Evolutionary conservation across 805 yeast genomes (phyloP), one percentile per base, ranked within the genome.

Genomic region (Kluyveromyces dobzhanskii): DNA sequence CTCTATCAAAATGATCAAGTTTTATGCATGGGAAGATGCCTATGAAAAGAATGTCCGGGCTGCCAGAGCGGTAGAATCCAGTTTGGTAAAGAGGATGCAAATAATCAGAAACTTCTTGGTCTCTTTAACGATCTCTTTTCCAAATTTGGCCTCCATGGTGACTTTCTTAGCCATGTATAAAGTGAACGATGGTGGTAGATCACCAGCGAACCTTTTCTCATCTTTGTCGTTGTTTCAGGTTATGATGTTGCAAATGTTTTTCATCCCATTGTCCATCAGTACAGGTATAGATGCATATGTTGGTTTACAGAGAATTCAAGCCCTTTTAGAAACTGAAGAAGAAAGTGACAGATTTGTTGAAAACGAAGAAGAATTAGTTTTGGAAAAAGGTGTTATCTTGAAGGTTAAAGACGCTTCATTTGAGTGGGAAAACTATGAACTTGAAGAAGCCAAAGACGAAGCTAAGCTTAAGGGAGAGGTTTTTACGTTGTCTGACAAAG

Each of bases 1-100:
- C 53, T 77, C 82, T 47, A 74, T 88, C 70, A 85, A 83, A 53
- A 72, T 81, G 65, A 84, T 88, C 58, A 88, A 88, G 64, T 83
- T 73, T 57, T 88, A 87, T 57, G 84, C 94, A 1, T 88, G 96
- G 96, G 97, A 88, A 61, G 69, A 68, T 24, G 87, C 96, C 1
- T 88, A 85, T 56, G 69, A 69, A 39, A 57, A 69, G 8, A 64
- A 70, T 38, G 71, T 88, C 26, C 53, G 74, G 12, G 69, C 66
- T 10, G 66, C 75, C 19, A 73, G 97, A 56, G 50, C 54, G 0
- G 53, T 64, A 16, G 97, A 87, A 61, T 78, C 84, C 72, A 48
- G 52, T 3, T 65, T 67, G 37, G 71, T 88, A 43, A 70, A 77
- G 45, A 66, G 62, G 38, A 73, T 85, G 67, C 88, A 83, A 51